Conservation (phyloP, 345 rosid species). For the Stellera chamaejasme region DNA sequence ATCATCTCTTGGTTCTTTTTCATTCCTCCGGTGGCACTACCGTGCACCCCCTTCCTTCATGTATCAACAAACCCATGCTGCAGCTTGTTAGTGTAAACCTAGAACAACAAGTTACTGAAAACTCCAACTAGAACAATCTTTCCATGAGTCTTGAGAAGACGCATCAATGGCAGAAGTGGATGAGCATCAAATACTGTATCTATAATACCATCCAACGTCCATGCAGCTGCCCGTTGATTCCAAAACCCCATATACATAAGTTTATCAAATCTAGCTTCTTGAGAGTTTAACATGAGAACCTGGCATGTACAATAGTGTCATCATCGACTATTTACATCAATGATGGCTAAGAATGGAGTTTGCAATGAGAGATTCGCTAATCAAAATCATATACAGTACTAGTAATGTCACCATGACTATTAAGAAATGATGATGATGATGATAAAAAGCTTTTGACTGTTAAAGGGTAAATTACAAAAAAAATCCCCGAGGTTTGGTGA, state of each 20-base stretch:
- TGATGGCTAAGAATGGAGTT: too few species aligned
- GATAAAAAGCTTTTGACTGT: too few species aligned
- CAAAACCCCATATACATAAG: background rate
- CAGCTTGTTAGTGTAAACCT: background rate
- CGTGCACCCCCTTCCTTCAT: slow-evolving; percentile 41
- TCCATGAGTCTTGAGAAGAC: slow-evolving; percentile 41
- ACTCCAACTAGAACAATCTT: slow-evolving; percentile 46
- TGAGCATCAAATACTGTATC: slow-evolving; percentile 48
- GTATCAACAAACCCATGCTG: background rate
- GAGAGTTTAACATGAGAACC: background rate
- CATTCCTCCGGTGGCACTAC: slow-evolving; percentile 41
- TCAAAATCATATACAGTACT: too few species aligned
- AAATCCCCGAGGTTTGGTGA: too few species aligned
- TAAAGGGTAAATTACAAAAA: too few species aligned
- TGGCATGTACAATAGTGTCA: too few species aligned
- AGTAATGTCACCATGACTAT: too few species aligned
- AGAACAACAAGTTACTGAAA: background rate
- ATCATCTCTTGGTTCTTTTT: slow-evolving; percentile 54
- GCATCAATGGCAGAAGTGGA: slow-evolving; percentile 32
- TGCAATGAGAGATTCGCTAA: too few species aligned
- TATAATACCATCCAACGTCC: slow-evolving; percentile 50
- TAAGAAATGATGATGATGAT: too few species aligned
- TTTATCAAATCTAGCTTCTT: background rate
- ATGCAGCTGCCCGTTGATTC: slow-evolving; percentile 20
- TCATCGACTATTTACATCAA: too few species aligned